phyloP scores from a whole-genome alignment of 768 basidiomycete genomes.

The Steccherinum ochraceum region DNA sequence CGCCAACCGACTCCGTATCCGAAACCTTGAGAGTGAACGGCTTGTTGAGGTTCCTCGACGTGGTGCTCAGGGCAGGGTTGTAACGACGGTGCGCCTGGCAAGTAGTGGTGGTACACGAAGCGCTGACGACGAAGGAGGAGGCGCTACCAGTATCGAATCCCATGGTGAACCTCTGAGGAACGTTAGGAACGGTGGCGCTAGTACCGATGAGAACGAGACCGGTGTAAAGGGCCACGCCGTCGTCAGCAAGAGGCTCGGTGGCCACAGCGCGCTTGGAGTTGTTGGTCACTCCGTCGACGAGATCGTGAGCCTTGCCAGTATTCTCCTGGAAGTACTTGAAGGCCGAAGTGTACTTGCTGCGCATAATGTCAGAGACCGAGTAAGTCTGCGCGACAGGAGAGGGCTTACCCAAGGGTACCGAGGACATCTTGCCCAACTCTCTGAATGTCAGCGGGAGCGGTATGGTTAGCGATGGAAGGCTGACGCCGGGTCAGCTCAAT shows the following conservation, averaged over 20 bases:
- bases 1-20: slow-evolving; percentile 39
- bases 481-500: slow-evolving; percentile 5
- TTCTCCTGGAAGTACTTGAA: slow-evolving; percentile 38
- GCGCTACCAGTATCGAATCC: slow-evolving; percentile 35
- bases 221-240: slow-evolving; percentile 6
- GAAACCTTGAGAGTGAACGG: slow-evolving; percentile 40
- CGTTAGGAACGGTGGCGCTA: slow-evolving; percentile 39
- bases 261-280: slow-evolving; percentile 20
- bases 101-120: slow-evolving; percentile 23
- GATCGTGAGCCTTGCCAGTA: slow-evolving; percentile 35
- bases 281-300: slow-evolving; percentile 5
- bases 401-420: not conserved
- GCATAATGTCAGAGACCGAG: not conserved
- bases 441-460: not conserved
- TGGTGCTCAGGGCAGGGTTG: slow-evolving; percentile 30
- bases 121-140: slow-evolving; percentile 41
- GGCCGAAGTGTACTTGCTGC: slow-evolving; percentile 37
- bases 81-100: slow-evolving; percentile 35
- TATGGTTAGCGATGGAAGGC: not conserved
- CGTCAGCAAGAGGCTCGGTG: slow-evolving; percentile 28
- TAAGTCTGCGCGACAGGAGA: not conserved
- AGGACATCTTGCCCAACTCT: not conserved
- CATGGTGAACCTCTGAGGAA: slow-evolving; percentile 34
- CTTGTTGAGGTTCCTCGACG: slow-evolving; percentile 25
- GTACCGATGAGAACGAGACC: slow-evolving; percentile 38